Evolutionary conservation across 2,329 filamentous ascomycete species (phyloP), one percentile per base, ranked within the genome.

Genomic region (Colletotrichum cuscutae): DNA sequence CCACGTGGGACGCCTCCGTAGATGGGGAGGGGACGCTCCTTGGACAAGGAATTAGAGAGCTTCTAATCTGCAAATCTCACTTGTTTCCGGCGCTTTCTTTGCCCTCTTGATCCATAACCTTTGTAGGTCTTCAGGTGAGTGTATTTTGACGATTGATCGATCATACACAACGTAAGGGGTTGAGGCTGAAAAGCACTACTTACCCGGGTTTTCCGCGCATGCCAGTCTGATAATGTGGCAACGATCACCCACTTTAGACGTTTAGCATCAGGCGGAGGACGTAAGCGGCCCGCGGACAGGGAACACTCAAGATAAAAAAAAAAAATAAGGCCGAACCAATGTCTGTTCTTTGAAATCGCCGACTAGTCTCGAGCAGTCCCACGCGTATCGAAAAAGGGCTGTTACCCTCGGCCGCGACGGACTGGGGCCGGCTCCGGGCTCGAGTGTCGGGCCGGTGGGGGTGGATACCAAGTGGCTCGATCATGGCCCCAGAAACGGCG

Each of bases 401-500:
- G 19, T 22, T 62, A 19, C 54, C 70, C 42, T 49, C 42, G 42
- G 60, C 59, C 54, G 54, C 70, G 66, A 37, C 54, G 53, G 28
- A 59, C 19, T 52, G 53, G 37, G 22, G 22, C 32, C 46, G 66
- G 66, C 59, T 35, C 56, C 70, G 65, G 54, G 24, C 35, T 37
- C n/a, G 8, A 9, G 13, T 42, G 24, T 32, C 66, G 70, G 70
- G 60, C 61, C 42, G 56, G 66, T 72, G 70, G 70, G 70, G 60
- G 70, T 57, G 66, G 70, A 2, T 11, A 13, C 46, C 12, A 24
- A 19, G 32, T 72, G 70, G 65, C 70, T 70, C 54, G 70, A 64
- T 72, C 30, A 42, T 69, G 65, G 60, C 22, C 49, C 65, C 60
- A 70, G 59, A 65, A 49, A 37, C 68, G 68, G 64, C 59, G 70